Conservation (phyloP, 805 yeast genomes). For the Saccharomycopsis selenospora region DNA sequence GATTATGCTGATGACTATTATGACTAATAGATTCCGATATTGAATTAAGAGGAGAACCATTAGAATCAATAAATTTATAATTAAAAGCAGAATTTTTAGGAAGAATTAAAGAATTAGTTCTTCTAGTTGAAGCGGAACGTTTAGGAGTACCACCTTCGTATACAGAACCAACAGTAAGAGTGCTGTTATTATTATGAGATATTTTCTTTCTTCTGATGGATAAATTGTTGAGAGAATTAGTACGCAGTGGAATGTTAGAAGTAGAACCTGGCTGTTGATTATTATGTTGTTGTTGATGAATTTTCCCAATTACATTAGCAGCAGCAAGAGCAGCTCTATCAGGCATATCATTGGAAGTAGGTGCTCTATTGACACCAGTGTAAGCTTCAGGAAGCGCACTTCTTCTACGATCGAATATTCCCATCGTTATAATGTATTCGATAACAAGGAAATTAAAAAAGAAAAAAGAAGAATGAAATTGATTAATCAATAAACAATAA, state of each 20-base stretch:
- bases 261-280: slow-evolving; percentile 3
- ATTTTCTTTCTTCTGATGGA: background rate
- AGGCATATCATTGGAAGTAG: slow-evolving; percentile 19
- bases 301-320: slow-evolving; percentile 18
- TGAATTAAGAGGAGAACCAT: background rate
- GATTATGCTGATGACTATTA: background rate
- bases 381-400: slow-evolving; percentile 19
- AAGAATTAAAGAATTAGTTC: background rate
- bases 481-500: too few species aligned
- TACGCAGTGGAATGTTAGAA: background rate
- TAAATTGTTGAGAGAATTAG: background rate
- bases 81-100: background rate
- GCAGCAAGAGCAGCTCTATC: slow-evolving; percentile 20
- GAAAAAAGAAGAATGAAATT: too few species aligned
- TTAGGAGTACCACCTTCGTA: background rate
- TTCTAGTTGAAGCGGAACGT: background rate
- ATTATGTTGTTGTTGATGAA: slow-evolving; percentile 1
- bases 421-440: background rate
- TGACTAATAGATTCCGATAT: background rate
- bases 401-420: slow-evolving; percentile 14
- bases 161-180: background rate
- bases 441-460: background rate
- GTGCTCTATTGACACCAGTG: slow-evolving; percentile 19
- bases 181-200: background rate
- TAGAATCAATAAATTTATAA: background rate